Conservation (phyloP, 192 early-diverging fungal species). For the Entomortierella lignicola region DNA sequence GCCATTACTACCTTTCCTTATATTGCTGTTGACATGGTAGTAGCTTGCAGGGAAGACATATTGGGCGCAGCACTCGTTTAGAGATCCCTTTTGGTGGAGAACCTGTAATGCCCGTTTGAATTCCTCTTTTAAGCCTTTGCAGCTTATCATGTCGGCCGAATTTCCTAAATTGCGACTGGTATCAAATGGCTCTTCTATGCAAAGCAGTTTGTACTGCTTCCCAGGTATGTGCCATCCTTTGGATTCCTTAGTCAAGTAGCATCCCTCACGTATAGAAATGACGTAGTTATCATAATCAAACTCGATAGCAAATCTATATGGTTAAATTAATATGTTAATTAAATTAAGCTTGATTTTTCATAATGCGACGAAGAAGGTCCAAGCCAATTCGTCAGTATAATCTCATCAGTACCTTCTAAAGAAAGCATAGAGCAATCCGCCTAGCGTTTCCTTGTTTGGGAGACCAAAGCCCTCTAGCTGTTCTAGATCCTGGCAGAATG, state of each 20-base stretch:
- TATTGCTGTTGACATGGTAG: slow-evolving; percentile 33
- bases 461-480: slow-evolving; percentile 73
- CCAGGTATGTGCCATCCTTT: slow-evolving; percentile 90
- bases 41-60: slow-evolving; percentile 57
- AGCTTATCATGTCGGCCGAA: slow-evolving; percentile 81
- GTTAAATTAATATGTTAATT: no score
- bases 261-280: slow-evolving; percentile 83
- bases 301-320: slow-evolving; percentile 74
- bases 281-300: slow-evolving; percentile 89
- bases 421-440: slow-evolving; percentile 84
- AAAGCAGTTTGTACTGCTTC: slow-evolving; percentile 74
- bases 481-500: slow-evolving; percentile 81
- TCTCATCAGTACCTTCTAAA: slow-evolving; percentile 68
- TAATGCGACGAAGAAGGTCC: no score
- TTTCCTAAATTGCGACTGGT: slow-evolving; percentile 91
- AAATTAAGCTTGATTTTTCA: no score
- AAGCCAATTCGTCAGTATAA: not conserved
- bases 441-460: slow-evolving; percentile 81
- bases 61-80: slow-evolving; percentile 66
- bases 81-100: slow-evolving; percentile 57
- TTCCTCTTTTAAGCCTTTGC: slow-evolving; percentile 85
- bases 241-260: slow-evolving; percentile 79
- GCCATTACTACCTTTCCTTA: slow-evolving; percentile 20
- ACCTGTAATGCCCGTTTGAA: slow-evolving; percentile 77
- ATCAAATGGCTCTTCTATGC: slow-evolving; percentile 95